Evolutionary conservation across 2,329 filamentous ascomycete species (phyloP), one percentile per base, ranked within the genome.

Genomic region (Stachybotrys chlorohalonatus): DNA sequence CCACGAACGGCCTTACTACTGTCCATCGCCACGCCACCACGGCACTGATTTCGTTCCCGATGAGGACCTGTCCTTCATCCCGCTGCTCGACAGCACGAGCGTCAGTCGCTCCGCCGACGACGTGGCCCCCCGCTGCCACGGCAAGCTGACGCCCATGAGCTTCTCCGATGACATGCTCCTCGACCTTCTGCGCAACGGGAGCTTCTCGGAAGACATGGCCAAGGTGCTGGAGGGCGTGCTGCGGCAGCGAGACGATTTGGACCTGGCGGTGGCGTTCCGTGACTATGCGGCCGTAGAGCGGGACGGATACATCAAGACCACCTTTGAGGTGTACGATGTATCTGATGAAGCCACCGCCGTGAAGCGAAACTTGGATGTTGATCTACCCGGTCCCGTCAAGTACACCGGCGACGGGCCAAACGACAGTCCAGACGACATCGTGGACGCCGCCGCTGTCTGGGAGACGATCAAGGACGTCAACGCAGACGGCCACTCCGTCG

Each of bases 261-360:
- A 72, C 17, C 55, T 61, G 24, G 55, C 62, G 2, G 54, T 62
- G 15, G 51, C 69, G 8, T 70, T 75, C 39, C 55, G 60, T 13
- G 62, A 64, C 42, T 70, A 70, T 60, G 70, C 70, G 1, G 60
- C 66, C 7, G 70, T 65, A 45, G 72, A 75, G 47, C 64, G 68
- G 7, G 67, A 71, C 31, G 62, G 64, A 36, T 74, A 75, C 46
- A 71, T 72, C 4, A 77, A 78, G 55, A 75, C 77, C 3, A 79
- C 79, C 15, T 81, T 80, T 57, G 79, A 82, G 58, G 75, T 84
- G 5, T 84, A 81, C 60, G 80, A 84, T 57, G 71, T 84, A 11
- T 73, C 72, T 1, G 65, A 66, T 5, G 74, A 81, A 53, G 76
- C 76, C 2, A 60, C 65, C 1, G 72, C 75, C 15, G 48, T 55